Conservation (phyloP, 2,329 filamentous ascomycete genomes). For the Didymella glomerata region DNA sequence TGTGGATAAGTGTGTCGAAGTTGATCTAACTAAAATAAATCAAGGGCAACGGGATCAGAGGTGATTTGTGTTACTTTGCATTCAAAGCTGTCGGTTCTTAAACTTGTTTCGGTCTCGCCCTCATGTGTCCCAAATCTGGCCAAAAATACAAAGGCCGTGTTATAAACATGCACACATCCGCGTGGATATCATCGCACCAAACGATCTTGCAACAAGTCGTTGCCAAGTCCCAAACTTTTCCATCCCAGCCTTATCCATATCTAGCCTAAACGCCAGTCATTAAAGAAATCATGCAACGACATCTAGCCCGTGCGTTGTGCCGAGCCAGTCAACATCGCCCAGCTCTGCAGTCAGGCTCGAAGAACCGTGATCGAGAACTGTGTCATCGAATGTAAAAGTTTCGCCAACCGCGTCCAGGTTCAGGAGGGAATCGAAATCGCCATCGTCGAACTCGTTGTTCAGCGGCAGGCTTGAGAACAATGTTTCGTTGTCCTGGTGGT, state of each 20-base stretch:
- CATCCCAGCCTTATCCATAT: neutral
- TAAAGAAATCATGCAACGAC: constrained; percentile 20
- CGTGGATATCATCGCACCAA: constrained; percentile 9
- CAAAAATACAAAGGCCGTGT: neutral
- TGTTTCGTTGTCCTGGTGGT: constrained; percentile 47
- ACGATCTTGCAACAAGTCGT: constrained; percentile 1
- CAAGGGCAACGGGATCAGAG: too few species aligned
- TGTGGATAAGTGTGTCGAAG: neutral
- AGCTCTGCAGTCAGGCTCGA: constrained; percentile 11
- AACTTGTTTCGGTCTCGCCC: neutral
- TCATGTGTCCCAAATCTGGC: neutral
- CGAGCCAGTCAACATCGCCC: constrained; percentile 32
- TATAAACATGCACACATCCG: neutral
- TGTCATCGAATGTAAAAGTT: constrained; percentile 47
- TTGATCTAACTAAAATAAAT: neutral
- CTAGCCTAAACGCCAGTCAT: constrained; percentile 3
- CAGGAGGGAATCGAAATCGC: constrained; percentile 52
- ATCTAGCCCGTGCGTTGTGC: constrained; percentile 18
- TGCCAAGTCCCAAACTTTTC: constrained; percentile 2
- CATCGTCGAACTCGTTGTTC: constrained; percentile 51
- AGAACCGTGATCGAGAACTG: constrained; percentile 29
- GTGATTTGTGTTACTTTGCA: neutral
- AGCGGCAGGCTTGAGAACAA: constrained; percentile 48
- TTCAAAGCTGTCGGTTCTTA: neutral
- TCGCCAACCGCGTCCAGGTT: constrained; percentile 53